These are phyloP conservation scores for Ustilago loliicola DNA, from an alignment of 1,284 basidiomycete genomes.

Conservation along the genomic window DNA sequence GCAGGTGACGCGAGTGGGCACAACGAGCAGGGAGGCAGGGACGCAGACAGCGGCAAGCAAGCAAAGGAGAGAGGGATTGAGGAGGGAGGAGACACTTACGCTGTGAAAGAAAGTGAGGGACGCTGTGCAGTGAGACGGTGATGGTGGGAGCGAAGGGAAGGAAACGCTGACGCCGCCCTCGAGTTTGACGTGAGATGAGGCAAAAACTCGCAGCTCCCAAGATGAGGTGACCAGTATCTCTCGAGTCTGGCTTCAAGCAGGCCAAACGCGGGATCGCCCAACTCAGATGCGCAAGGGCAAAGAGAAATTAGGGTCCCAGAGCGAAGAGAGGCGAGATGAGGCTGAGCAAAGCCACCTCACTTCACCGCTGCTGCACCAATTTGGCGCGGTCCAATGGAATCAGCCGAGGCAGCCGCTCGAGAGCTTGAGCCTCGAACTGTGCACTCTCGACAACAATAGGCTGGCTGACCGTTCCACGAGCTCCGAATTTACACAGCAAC, in stretches of 20 bases:
- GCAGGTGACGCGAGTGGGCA: conserved; percentile 23
- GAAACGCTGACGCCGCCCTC: conserved; percentile 15
- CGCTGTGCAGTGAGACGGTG: conserved; percentile 19
- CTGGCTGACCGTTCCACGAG: background rate
- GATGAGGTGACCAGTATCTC: background rate
- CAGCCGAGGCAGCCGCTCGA: conserved; percentile 1
- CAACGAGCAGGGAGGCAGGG: background rate
- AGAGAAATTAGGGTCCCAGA: background rate
- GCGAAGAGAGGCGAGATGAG: background rate
- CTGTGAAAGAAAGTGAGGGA: conserved; percentile 8
- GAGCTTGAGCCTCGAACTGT: background rate
- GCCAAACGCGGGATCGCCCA: background rate
- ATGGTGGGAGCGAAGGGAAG: conserved; percentile 33
- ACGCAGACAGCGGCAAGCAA: background rate
- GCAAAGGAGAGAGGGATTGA: background rate
- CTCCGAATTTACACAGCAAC: background rate
- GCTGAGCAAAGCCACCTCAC: background rate
- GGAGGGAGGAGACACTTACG: conserved; percentile 9
- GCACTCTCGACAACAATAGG: background rate
- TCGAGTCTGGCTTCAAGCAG: background rate
- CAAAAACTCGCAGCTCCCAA: background rate
- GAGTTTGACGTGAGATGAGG: conserved; percentile 25
- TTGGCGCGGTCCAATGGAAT: background rate
- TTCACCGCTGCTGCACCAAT: background rate
- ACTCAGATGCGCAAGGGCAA: conserved; percentile 1